phyloP scores from a whole-genome alignment of 345 rosid genomes.

The Syzygium jambos region DNA sequence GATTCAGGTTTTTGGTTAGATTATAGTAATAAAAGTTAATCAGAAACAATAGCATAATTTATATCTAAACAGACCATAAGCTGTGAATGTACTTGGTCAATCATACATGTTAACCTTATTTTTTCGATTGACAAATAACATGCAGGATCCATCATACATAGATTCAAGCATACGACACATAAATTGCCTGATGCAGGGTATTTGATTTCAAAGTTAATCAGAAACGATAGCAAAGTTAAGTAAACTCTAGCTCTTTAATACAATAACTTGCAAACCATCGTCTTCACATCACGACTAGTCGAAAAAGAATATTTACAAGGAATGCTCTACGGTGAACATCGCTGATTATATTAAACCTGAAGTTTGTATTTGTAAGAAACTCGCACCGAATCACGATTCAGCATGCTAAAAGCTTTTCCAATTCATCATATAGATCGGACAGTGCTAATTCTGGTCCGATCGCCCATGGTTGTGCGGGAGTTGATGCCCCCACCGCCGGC shows the following conservation, averaged over 20 bases:
- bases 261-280: neutral
- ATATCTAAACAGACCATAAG: no score
- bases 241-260: neutral
- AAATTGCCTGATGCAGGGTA: no score
- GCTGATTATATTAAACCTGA: neutral
- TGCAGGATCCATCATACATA: no score
- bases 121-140: no score
- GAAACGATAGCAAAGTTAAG: neutral
- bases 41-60: neutral
- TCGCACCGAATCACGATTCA: neutral
- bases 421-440: neutral
- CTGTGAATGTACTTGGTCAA: no score
- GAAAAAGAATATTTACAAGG: neutral
- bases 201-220: neutral
- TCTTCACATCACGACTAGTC: neutral
- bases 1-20: neutral
- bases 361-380: neutral
- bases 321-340: no score
- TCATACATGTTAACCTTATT: no score
- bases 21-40: neutral
- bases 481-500: neutral
- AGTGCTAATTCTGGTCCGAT: neutral
- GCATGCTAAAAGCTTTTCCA: no score
- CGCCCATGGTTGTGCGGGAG: neutral
- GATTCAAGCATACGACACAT: no score